Percentiles rank a stretch among this genome's conserved stretches.
phyloP scores from a whole-genome alignment of 83 land plant species.

The Picea abies region DNA sequence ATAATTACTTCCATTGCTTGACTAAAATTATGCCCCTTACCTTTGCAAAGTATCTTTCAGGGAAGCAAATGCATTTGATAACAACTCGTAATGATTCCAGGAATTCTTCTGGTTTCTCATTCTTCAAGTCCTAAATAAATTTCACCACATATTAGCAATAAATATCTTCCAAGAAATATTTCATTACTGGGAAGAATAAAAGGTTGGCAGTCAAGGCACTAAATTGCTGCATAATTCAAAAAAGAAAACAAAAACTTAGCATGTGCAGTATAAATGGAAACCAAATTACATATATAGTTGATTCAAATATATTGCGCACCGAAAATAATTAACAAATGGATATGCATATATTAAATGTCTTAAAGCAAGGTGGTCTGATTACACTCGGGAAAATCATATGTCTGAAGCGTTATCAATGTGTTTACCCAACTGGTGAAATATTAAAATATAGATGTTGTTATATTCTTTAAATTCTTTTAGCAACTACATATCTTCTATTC shows the following conservation, averaged over 20 bases:
- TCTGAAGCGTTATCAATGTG: background rate
- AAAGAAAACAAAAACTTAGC: background rate
- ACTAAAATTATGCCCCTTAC: conserved; percentile 12
- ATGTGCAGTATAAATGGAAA: background rate
- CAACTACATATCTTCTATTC: background rate
- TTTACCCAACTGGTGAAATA: background rate
- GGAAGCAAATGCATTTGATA: conserved; percentile 43
- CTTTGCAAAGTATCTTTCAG: conserved; percentile 65
- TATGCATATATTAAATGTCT: background rate
- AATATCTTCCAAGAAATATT: background rate
- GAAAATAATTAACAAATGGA: background rate
- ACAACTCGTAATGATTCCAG: conserved; percentile 26
- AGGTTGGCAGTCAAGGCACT: too few species aligned
- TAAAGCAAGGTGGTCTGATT: background rate
- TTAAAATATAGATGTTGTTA: too few species aligned
- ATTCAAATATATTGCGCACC: background rate
- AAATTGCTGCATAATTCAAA: too few species aligned
- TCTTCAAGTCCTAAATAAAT: conserved; percentile 39
- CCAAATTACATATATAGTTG: too few species aligned
- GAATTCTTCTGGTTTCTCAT: conserved; percentile 18
- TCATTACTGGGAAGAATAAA: background rate
- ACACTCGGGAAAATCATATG: background rate
- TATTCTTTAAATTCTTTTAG: background rate
- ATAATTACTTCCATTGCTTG: background rate
- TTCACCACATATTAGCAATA: conserved; percentile 1